These are phyloP conservation scores for Colletotrichum falcatum DNA, from an alignment of 2,329 filamentous ascomycete species.

Conservation along the genomic window DNA sequence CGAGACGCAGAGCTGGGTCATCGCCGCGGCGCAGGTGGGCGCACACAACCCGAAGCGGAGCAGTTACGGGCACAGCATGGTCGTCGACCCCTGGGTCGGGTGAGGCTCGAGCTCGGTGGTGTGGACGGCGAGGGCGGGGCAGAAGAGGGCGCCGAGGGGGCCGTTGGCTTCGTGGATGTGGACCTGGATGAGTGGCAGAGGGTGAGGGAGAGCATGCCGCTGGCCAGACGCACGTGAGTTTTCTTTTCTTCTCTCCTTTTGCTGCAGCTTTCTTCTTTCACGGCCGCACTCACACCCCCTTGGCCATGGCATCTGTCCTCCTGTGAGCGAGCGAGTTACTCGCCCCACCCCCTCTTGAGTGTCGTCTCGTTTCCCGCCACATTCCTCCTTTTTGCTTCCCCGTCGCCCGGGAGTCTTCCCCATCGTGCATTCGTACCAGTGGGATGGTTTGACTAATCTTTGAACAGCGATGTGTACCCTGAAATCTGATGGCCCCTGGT, in stretches of 20 bases:
- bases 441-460: slow-evolving; percentile 33
- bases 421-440: slow-evolving; percentile 26
- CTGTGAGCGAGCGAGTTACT: slow-evolving; percentile 13
- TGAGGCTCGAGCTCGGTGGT: slow-evolving; percentile 74
- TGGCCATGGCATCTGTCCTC: slow-evolving; percentile 20
- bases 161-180: slow-evolving; percentile 67
- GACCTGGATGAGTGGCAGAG: slow-evolving; percentile 60
- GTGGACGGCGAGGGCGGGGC: slow-evolving; percentile 55
- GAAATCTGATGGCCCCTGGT: slow-evolving; percentile 23
- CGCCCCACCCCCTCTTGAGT: not conserved
- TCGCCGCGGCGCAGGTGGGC: slow-evolving; percentile 88
- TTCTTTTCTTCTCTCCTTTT: not conserved
- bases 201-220: slow-evolving; percentile 65
- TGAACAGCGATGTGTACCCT: slow-evolving; percentile 41
- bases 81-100: slow-evolving; percentile 86
- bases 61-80: slow-evolving; percentile 88
- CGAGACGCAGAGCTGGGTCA: slow-evolving; percentile 87
- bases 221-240: slow-evolving; percentile 64
- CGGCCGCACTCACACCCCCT: slow-evolving; percentile 4
- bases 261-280: slow-evolving; percentile 5
- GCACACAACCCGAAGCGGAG: slow-evolving; percentile 78
- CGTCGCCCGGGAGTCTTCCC: slow-evolving; percentile 4
- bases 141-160: slow-evolving; percentile 56
- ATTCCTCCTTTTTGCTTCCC: slow-evolving; percentile 12
- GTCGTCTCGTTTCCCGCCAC: not conserved